Conservation (phyloP, 2,329 filamentous ascomycete genomes). For the Epichloe sylvatica region DNA sequence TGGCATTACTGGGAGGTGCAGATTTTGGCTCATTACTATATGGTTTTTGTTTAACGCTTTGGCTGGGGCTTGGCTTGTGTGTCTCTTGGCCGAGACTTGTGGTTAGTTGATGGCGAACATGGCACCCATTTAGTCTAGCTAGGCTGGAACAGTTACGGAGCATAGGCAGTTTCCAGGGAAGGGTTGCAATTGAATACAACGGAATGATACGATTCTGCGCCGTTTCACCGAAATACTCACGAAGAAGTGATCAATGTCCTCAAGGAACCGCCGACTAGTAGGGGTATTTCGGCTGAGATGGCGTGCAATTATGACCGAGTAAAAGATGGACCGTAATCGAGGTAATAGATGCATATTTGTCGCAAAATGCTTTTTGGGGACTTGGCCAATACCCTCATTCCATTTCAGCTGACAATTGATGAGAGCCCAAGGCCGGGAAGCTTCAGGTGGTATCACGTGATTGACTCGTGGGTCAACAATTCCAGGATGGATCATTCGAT, state of each 20-base stretch:
- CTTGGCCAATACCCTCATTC: not conserved
- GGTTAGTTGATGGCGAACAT: not conserved
- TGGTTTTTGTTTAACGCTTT: not conserved
- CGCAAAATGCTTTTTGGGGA: not conserved
- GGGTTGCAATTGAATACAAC: not conserved
- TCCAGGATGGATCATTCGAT: not conserved
- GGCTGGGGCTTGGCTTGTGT: too few relatives aligned
- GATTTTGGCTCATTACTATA: not conserved
- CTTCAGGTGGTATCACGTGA: slow-evolving; percentile 5
- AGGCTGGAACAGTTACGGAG: not conserved
- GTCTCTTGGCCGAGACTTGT: not conserved
- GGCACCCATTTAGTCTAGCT: not conserved
- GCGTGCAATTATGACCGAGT: too few relatives aligned
- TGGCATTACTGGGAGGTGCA: not conserved
- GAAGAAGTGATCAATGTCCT: too few relatives aligned
- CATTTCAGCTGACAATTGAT: not conserved
- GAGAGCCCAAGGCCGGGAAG: slow-evolving; percentile 19
- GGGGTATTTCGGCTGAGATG: too few relatives aligned
- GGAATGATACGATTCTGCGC: not conserved
- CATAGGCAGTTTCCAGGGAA: not conserved
- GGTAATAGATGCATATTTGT: too few relatives aligned
- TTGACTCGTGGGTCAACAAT: slow-evolving; percentile 2
- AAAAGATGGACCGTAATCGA: too few relatives aligned
- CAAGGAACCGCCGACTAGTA: too few relatives aligned
- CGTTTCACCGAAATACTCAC: too few relatives aligned